Base-by-base conservation (phyloP, 2,329 filamentous ascomycete genomes). In the Orbilia ellipsospora region DNA sequence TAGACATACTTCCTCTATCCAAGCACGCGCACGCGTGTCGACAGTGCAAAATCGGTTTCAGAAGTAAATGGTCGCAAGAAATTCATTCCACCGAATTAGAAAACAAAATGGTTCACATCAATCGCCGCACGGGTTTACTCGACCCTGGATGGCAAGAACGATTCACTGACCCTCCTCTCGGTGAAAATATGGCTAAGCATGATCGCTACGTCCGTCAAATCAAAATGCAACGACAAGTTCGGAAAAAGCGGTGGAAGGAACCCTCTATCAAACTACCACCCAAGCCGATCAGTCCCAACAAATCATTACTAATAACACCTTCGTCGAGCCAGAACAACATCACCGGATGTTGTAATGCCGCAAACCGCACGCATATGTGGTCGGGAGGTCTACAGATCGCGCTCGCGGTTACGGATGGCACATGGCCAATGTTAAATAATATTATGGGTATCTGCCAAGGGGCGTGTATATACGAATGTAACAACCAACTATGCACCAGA, bases 351-450 rank as follows among this genome's bases (percentile, higher is more conserved):
- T 1, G 5, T 1, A 70, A 70, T 42, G 0, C 56, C 4, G 7
- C 56, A 1, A 26, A 63, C 10, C 57, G 66, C 5, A n/a, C 44
- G 26, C 28, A 70, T 12, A 23, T 42, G 48, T 63, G 66, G 66
- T 12, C 56, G 1, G 4, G 26, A 23, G 2, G 10, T 1, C n/a
- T 63, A 1, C 26, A 28, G 7, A 31, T 31, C 28, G 28, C 28
- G 28, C 28, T 31, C 7, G 28, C 28, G 28, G 28, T 31, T 4
- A 31, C 28, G 7, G 7, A 31, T 31, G 7, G 7, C 3, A 7
- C 28, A 52, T 52, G 48, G 48, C 48, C 48, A 12, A 16, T 52
- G 8, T 23, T 52, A 12, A 52, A 52, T 23, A 16, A 18, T 5
- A 18, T 52, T 4, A 18, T 18, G 13, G 18, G 48, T 18, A 52